Evolutionary conservation across 768 basidiomycete genomes (phyloP).

Genomic region (Termitomyces sp.): DNA sequence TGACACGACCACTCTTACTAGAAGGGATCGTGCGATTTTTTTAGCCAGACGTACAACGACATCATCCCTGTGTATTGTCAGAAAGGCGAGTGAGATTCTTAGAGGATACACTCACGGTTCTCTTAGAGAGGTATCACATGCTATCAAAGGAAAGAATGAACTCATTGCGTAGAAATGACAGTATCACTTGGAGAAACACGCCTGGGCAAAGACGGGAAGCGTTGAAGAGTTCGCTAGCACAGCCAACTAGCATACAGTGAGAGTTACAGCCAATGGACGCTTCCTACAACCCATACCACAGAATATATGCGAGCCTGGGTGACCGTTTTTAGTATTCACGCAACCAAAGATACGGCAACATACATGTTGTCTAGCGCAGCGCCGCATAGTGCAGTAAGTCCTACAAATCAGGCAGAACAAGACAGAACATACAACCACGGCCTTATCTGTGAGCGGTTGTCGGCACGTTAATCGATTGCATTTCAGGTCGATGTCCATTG

Average conservation of each 20-base stretch:
- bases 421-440: conserved; percentile 66
- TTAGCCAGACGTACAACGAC: conserved; percentile 45
- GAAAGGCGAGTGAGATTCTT: neutral
- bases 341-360: conserved; percentile 5
- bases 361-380: conserved; percentile 20
- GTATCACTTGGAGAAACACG: conserved; percentile 15
- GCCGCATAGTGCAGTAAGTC: neutral
- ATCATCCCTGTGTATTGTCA: conserved; percentile 41
- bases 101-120: conserved; percentile 55
- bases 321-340: neutral
- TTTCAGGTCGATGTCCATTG: conserved; percentile 72
- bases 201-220: conserved; percentile 77
- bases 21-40: neutral
- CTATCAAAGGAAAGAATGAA: conserved; percentile 28
- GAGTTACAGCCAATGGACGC: neutral
- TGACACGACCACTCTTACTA: conserved; percentile 20
- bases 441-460: conserved; percentile 63
- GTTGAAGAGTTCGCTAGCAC: conserved; percentile 81
- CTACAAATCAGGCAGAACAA: neutral
- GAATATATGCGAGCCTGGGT: conserved; percentile 80
- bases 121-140: conserved; percentile 74
- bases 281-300: conserved; percentile 45
- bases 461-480: conserved; percentile 81
- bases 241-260: conserved; percentile 45
- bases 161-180: neutral